Percentiles rank a stretch among this genome's conserved stretches.
phyloP scores from a whole-genome alignment of 805 yeast species.

The Tetrapisispora arboricola region DNA sequence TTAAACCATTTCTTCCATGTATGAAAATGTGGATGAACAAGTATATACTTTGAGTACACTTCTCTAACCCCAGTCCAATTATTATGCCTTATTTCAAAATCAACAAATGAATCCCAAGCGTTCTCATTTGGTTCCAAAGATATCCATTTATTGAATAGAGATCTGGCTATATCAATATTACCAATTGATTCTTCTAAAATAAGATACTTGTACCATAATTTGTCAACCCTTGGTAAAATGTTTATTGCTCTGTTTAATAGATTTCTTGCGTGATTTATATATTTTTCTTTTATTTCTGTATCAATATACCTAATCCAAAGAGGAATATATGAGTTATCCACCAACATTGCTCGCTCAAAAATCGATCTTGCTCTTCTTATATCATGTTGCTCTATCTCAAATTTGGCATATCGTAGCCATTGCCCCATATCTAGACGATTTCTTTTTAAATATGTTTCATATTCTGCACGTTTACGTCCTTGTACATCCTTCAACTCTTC shows the following conservation, averaged over 20 bases:
- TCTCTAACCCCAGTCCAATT: constrained; percentile 47
- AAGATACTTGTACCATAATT: constrained; percentile 77
- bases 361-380: constrained; percentile 71
- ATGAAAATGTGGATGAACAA: constrained; percentile 39
- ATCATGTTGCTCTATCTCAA: constrained; percentile 77
- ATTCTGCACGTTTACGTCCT: constrained; percentile 67
- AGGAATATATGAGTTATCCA: constrained; percentile 65
- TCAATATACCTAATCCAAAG: constrained; percentile 81
- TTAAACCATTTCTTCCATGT: constrained; percentile 71
- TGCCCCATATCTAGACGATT: constrained; percentile 75
- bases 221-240: constrained; percentile 66
- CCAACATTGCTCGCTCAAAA: constrained; percentile 77
- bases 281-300: constrained; percentile 58
- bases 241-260: constrained; percentile 68
- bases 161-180: constrained; percentile 49
- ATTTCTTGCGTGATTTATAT: constrained; percentile 82
- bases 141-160: constrained; percentile 70
- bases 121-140: constrained; percentile 56
- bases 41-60: constrained; percentile 47
- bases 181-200: constrained; percentile 73
- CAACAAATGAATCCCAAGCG: constrained; percentile 69
- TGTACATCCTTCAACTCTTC: constrained; percentile 76
- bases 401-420: constrained; percentile 86
- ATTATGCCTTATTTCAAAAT: constrained; percentile 60
- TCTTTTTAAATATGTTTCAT: constrained; percentile 76